Base-by-base conservation (phyloP, 129 eudicot species). In the Centaurea solstitialis region DNA sequence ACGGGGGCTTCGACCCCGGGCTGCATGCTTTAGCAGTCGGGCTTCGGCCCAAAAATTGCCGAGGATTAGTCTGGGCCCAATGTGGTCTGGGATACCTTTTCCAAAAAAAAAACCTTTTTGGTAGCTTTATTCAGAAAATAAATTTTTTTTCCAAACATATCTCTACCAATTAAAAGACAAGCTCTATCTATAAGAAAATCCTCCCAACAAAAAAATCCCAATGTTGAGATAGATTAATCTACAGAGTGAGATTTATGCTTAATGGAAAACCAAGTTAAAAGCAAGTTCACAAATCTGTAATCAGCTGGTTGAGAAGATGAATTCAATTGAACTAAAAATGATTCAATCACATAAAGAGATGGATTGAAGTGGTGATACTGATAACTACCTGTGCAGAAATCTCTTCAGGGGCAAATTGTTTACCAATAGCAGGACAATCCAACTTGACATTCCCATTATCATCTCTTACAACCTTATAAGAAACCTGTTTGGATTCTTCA, bases 361-460 rank as follows among this genome's bases (percentile, higher is more conserved):
- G 17, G 2, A 28, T 23, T 2, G 67, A 76, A 12, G 15, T 12
- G 10, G 22, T 1, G 21, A 15, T n/a, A 26, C 1, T 26, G 30
- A 26, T 87, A 93, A 97, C 94, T 93, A 93, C 98, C 94, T 93
- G 97, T 38, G 98, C 97, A 62, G 98, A 93, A 17, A 93, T 93
- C 50, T 93, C 98, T 82, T 93, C 98, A 15, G 97, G 87, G 24
- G 98, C 93, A 57, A 93, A 93, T 40, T 79, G 89, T 73, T 93
- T 93, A 9, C 98, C 97, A 84, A 90, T 90, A 5, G 98, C 98
- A 80, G 98, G 98, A 22, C 98, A 93, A 76, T 93, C 93, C 15
- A 93, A 82, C 68, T 93, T 93, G 4, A 93, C 98, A 79, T 91
- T 93, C 22, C 98, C 98, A 50, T 82, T 93, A 72, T 93, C 98